A percentile compares a stretch with the other conserved stretches of the same genome.
Conservation (phyloP, 2,329 filamentous ascomycete genomes). For the Phaeosphaeriaceae sp. region DNA sequence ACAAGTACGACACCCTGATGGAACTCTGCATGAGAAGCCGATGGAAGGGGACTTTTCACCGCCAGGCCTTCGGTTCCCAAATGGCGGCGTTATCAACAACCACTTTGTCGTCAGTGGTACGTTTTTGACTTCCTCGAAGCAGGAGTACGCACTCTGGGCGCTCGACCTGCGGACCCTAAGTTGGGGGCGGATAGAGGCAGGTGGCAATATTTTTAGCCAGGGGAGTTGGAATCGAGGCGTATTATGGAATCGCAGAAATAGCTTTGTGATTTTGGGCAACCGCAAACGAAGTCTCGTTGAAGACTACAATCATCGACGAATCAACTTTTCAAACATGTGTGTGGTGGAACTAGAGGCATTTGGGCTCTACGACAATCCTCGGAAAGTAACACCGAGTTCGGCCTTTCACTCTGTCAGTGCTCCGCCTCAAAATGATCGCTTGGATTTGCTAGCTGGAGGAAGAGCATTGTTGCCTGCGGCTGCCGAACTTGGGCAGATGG, state of each 20-base stretch:
- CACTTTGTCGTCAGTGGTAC: slow-evolving; percentile 98
- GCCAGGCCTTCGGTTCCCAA: slow-evolving; percentile 91
- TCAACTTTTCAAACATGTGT: slow-evolving; percentile 97
- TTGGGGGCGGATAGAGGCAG: slow-evolving; percentile 95
- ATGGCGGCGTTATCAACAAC: slow-evolving; percentile 92
- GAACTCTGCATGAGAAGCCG: slow-evolving; percentile 80
- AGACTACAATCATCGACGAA: slow-evolving; percentile 96
- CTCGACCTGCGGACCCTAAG: slow-evolving; percentile 85
- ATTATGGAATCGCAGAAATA: slow-evolving; percentile 90
- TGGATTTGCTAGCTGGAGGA: slow-evolving; percentile 71
- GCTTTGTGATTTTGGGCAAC: slow-evolving; percentile 94
- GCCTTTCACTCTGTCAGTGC: slow-evolving; percentile 85
- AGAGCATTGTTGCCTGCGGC: slow-evolving; percentile 77
- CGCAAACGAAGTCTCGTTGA: slow-evolving; percentile 92
- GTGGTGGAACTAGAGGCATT: slow-evolving; percentile 97
- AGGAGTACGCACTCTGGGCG: slow-evolving; percentile 97
- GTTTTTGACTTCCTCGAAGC: slow-evolving; percentile 95
- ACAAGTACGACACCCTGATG: slow-evolving; percentile 85
- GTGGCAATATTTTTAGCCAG: slow-evolving; percentile 88
- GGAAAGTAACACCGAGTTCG: slow-evolving; percentile 77
- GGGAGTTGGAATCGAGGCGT: slow-evolving; percentile 98
- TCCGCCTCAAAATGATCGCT: slow-evolving; percentile 62
- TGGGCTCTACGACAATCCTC: slow-evolving; percentile 94
- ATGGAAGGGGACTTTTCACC: slow-evolving; percentile 90
- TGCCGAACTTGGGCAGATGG: slow-evolving; percentile 83